Evolutionary conservation across 306 rosid genomes (phyloP), one percentile per base, ranked within the genome.

Genomic region (Spatholobus suberectus): DNA sequence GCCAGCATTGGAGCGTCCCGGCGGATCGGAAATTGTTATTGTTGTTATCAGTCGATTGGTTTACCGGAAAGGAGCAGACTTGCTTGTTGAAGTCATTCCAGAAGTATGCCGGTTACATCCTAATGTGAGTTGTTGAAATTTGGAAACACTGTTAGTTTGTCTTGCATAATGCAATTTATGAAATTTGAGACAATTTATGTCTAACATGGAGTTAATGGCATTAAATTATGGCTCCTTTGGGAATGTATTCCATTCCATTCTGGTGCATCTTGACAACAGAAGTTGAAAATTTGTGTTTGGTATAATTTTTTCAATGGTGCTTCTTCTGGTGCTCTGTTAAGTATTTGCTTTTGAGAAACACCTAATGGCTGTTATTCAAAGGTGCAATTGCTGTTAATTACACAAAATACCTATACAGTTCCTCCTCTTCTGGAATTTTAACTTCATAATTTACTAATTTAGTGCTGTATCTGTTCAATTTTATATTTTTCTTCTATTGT

Each of bases 81-180:
- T 93, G 69, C 97, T 91, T 37, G 94, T 94, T 86, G 97, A 94
- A 88, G 94, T 94, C 78, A 94, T 94, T 81, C 97, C 98, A 5
- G 93, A 94, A 88, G 92, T 91, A 17, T 94, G 98, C 89, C 80
- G 76, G 21, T 76, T 86, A 55, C 82, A 70, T 81, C 86, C 94
- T 40, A 85, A 89, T 70, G 97, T 94, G 83, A 91, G 98, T 87
- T 55, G 29, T 58, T 70, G 35, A 24, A 59, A 49, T 62, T 51
- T 70, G 38, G 24, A 79, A 49, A 62, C 37, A 38, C 55, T 44
- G 44, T 47, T 54, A 51, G 61, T 81, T 49, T 14, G 14, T 79
- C 35, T 49, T 24, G 14, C 46, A 20, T 52, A 46, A 8, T 8
- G 7, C 43, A 43, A 67, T 41, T 72, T 21, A 79, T 47, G 61